These are phyloP conservation scores for Pythium phragmitis DNA, from an alignment of 352 stramenopile species.

Conservation along the genomic window DNA sequence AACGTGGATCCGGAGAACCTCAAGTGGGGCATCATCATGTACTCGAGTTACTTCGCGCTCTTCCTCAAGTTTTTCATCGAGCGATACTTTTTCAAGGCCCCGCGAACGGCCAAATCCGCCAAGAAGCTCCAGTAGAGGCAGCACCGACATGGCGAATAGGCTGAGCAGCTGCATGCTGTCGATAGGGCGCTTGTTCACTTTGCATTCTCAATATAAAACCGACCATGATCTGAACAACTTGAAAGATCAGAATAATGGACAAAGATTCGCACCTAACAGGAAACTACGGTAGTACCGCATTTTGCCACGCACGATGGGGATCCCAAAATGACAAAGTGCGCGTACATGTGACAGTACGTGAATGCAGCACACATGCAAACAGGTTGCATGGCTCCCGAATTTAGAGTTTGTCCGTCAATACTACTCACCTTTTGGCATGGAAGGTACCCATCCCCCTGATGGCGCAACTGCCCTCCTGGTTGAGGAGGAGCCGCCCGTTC, in stretches of 20 bases:
- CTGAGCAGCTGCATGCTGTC: too few relatives aligned
- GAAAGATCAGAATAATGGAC: too few relatives aligned
- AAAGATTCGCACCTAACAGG: too few relatives aligned
- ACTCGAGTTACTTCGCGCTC: conserved; percentile 92
- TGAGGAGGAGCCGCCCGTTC: background rate
- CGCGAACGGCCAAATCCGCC: conserved; percentile 9
- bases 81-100: conserved; percentile 69
- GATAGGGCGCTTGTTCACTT: conserved; percentile 1
- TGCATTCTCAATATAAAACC: conserved; percentile 1
- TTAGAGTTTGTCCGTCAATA: too few relatives aligned
- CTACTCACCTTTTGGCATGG: too few relatives aligned
- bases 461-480: background rate
- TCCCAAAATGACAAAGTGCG: too few relatives aligned
- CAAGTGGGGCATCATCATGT: conserved; percentile 92
- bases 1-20: conserved; percentile 83
- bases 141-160: background rate
- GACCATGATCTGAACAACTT: too few relatives aligned
- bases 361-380: too few relatives aligned
- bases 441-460: background rate
- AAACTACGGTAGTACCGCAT: too few relatives aligned
- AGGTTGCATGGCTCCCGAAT: too few relatives aligned
- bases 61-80: conserved; percentile 93
- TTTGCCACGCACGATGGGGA: too few relatives aligned
- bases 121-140: conserved; percentile 34
- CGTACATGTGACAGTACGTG: too few relatives aligned